phyloP scores from a whole-genome alignment of 768 basidiomycete genomes.

The Galerina sulciceps region DNA sequence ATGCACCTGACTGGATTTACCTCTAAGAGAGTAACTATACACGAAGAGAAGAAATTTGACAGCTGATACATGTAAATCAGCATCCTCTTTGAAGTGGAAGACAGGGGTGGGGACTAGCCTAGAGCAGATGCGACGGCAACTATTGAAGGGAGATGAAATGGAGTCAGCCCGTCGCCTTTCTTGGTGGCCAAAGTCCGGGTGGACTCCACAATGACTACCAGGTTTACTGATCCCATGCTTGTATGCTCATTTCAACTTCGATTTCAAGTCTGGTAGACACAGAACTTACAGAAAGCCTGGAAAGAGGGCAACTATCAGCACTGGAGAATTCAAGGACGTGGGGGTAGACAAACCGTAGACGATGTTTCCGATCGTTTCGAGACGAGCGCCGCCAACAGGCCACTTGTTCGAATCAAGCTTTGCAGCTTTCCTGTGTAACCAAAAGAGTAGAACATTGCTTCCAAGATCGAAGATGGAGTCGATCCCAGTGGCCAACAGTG shows the following conservation, averaged over 20 bases:
- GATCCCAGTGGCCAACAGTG: constrained; percentile 87
- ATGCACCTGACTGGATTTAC: constrained; percentile 86
- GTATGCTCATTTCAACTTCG: constrained; percentile 1
- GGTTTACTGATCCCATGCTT: constrained; percentile 91
- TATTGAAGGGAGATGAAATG: constrained; percentile 82
- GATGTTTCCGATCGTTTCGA: constrained; percentile 90
- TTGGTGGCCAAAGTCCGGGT: constrained; percentile 70
- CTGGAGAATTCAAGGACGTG: constrained; percentile 29
- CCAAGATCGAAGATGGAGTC: constrained; percentile 88
- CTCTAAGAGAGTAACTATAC: constrained; percentile 81
- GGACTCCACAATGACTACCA: constrained; percentile 91
- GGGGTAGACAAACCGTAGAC: constrained; percentile 62
- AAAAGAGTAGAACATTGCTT: constrained; percentile 81
- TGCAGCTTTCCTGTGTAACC: constrained; percentile 74
- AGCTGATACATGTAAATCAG: constrained; percentile 40
- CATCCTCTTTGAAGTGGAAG: neutral
- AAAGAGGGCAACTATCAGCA: constrained; percentile 2
- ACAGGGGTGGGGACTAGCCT: constrained; percentile 44
- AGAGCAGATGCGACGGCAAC: constrained; percentile 84
- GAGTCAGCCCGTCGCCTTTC: constrained; percentile 50
- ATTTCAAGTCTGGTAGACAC: neutral
- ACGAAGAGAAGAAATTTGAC: constrained; percentile 88
- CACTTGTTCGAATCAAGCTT: constrained; percentile 82
- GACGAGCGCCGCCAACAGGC: constrained; percentile 90
- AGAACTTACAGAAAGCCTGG: constrained; percentile 32